Evolutionary conservation across 768 basidiomycete genomes (phyloP).

Genomic region (Scleroderma citrinum): DNA sequence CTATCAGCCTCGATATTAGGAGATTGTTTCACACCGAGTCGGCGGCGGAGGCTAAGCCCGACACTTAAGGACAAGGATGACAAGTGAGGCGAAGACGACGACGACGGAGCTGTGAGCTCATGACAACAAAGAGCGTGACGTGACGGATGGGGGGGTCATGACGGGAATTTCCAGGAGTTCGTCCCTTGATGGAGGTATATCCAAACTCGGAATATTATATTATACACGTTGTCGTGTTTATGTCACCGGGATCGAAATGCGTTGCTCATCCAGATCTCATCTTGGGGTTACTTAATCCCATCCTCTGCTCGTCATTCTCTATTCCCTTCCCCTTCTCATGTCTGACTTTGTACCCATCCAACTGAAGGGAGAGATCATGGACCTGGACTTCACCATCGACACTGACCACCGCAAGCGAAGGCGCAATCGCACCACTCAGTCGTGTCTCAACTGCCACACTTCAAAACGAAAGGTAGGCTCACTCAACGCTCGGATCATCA

Average conservation of each 20-base stretch:
- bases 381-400: conserved; percentile 68
- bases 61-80: too few relatives aligned
- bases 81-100: too few relatives aligned
- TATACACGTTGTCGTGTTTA: neutral
- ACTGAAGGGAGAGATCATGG: conserved; percentile 73
- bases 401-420: conserved; percentile 78
- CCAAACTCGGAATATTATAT: neutral
- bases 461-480: conserved; percentile 80
- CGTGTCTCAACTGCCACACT: conserved; percentile 84
- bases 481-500: conserved; percentile 2
- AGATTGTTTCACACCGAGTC: too few relatives aligned
- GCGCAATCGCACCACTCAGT: conserved; percentile 89
- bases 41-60: too few relatives aligned
- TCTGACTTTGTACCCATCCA: conserved; percentile 44
- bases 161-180: neutral
- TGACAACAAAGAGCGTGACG: neutral
- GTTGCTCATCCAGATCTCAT: neutral
- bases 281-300: conserved; percentile 38
- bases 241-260: neutral
- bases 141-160: neutral
- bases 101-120: too few relatives aligned
- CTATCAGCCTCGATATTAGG: too few relatives aligned
- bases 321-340: conserved; percentile 41
- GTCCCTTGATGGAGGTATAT: neutral
- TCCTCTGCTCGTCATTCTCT: conserved; percentile 38